Percentiles rank a stretch among this genome's conserved stretches.
Conservation (phyloP, 2,329 filamentous ascomycete genomes). For the Xylaria sp. region DNA sequence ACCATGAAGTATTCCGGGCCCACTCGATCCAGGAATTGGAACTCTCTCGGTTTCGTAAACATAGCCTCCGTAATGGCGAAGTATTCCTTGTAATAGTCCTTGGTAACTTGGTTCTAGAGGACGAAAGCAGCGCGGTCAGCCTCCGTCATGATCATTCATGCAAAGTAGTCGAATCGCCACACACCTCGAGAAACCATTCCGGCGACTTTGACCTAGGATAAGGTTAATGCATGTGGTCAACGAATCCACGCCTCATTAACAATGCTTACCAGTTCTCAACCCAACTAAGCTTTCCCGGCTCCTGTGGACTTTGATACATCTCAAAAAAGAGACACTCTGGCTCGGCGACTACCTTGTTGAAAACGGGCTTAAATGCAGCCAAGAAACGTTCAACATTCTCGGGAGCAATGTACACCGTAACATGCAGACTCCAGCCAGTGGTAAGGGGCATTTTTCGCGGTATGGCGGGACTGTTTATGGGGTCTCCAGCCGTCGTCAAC, state of each 20-base stretch:
- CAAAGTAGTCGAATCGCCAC: slow-evolving; percentile 1
- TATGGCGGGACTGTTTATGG: slow-evolving; percentile 18
- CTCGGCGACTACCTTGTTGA: slow-evolving; percentile 54
- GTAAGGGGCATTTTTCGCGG: slow-evolving; percentile 32
- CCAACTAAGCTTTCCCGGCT: slow-evolving; percentile 53
- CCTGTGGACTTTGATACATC: slow-evolving; percentile 50
- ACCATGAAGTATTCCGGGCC: slow-evolving; percentile 43
- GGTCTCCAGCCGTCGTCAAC: slow-evolving; percentile 16
- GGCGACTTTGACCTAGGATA: slow-evolving; percentile 38
- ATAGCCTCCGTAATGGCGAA: slow-evolving; percentile 52
- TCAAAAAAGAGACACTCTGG: slow-evolving; percentile 58
- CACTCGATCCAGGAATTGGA: slow-evolving; percentile 43
- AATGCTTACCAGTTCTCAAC: slow-evolving; percentile 54
- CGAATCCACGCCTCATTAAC: neutral
- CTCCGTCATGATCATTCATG: neutral
- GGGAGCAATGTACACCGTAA: slow-evolving; percentile 44
- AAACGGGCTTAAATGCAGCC: slow-evolving; percentile 50
- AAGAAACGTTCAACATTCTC: slow-evolving; percentile 44
- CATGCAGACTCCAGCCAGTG: slow-evolving; percentile 42
- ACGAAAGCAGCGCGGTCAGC: slow-evolving; percentile 14
- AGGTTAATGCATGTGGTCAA: slow-evolving; percentile 7
- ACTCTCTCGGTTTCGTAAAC: slow-evolving; percentile 53
- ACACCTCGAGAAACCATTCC: slow-evolving; percentile 47
- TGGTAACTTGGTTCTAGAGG: slow-evolving; percentile 50
- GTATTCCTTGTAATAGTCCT: slow-evolving; percentile 55